Evolutionary conservation across 176 grass and related monocot genomes (phyloP).

Genomic region (Zea luxurians): DNA sequence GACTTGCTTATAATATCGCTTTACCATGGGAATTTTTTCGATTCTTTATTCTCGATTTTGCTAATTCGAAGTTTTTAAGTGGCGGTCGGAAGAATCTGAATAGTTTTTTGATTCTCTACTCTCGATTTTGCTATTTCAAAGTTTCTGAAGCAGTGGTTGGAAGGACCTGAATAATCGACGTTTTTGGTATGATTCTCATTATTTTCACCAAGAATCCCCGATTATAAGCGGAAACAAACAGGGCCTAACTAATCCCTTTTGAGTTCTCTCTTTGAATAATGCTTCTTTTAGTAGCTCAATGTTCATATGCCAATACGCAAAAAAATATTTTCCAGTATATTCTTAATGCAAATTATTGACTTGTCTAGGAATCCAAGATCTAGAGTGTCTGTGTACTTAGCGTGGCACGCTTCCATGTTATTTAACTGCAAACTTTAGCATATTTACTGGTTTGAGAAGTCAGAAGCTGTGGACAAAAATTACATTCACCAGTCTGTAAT

Average conservation of each 20-base stretch:
- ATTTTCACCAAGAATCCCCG: not conserved
- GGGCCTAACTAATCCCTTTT: not conserved
- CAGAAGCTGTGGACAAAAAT: not conserved
- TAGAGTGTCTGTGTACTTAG: not conserved
- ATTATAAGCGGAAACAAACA: not conserved
- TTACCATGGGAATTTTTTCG: not conserved
- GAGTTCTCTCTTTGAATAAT: not conserved
- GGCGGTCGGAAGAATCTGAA: not conserved
- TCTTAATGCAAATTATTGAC: not conserved
- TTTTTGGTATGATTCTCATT: not conserved
- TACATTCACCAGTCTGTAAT: slow-evolving; percentile 18
- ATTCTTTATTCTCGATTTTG: not conserved
- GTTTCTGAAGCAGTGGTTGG: not conserved
- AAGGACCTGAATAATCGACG: not conserved
- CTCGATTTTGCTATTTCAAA: not conserved
- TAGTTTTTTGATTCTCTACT: not conserved
- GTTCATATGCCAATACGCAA: not conserved
- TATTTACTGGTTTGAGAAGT: not conserved
- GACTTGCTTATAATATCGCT: not conserved
- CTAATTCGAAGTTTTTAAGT: not conserved
- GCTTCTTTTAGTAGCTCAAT: not conserved
- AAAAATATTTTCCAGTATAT: not conserved
- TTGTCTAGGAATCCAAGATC: not conserved
- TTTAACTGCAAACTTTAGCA: not conserved
- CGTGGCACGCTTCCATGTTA: not conserved